phyloP scores from a whole-genome alignment of 345 rosid genomes.

The Salix exigua region DNA sequence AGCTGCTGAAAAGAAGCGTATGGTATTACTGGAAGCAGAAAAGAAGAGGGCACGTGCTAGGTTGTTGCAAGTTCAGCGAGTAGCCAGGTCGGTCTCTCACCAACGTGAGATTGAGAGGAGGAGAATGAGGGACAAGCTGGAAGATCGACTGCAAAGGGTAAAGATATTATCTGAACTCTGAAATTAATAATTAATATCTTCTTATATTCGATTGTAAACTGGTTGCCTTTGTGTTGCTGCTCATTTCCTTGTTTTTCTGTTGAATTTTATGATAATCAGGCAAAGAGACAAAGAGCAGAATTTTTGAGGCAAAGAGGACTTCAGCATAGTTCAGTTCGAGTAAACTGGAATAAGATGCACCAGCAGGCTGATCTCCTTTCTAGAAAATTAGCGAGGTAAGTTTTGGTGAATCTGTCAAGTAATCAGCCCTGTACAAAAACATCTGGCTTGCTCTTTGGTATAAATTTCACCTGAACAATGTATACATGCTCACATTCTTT shows the following conservation, averaged over 20 bases:
- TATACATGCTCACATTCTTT: neutral
- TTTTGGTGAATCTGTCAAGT: neutral
- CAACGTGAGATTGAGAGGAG: conserved; percentile 91
- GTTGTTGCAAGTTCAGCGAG: conserved; percentile 60
- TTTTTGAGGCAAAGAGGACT: conserved; percentile 81
- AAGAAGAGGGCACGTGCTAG: conserved; percentile 81
- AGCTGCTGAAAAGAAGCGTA: conserved; percentile 91
- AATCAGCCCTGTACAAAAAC: neutral
- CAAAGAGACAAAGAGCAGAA: conserved; percentile 83
- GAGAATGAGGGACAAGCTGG: conserved; percentile 75
- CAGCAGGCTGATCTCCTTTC: conserved; percentile 79
- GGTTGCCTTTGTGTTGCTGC: neutral
- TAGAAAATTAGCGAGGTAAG: conserved; percentile 65
- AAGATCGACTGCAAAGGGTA: conserved; percentile 84
- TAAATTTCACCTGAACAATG: neutral
- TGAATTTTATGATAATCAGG: conserved; percentile 40
- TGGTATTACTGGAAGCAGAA: conserved; percentile 83
- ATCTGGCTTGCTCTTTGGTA: neutral
- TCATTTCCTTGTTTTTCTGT: neutral
- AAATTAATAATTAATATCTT: neutral
- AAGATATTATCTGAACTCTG: conserved; percentile 2
- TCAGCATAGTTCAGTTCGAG: conserved; percentile 45
- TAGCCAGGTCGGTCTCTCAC: conserved; percentile 65
- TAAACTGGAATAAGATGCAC: conserved; percentile 49
- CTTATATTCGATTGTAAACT: neutral